Evolutionary conservation across 2,329 filamentous ascomycete genomes (phyloP).

Genomic region (Gnomoniopsis sp.): DNA sequence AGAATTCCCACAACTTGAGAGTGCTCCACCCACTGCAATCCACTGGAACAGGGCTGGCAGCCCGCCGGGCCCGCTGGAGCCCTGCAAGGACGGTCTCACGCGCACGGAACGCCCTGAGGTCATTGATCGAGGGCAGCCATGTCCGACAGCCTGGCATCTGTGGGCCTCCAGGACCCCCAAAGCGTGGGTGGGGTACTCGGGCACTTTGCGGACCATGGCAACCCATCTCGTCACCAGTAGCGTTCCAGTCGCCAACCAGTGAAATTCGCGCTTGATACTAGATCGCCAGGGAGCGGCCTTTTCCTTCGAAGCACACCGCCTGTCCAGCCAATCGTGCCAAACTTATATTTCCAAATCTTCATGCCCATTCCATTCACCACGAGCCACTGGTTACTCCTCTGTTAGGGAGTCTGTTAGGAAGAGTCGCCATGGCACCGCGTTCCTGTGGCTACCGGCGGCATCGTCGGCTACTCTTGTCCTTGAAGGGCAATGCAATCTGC

Average conservation of each 20-base stretch:
- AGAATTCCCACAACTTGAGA: not conserved
- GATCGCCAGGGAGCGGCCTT: conserved; percentile 7
- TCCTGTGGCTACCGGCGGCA: not conserved
- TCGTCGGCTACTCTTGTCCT: not conserved
- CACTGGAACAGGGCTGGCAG: not conserved
- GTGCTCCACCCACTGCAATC: not conserved
- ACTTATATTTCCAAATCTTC: not conserved
- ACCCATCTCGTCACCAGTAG: conserved; percentile 7
- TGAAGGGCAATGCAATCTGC: not conserved
- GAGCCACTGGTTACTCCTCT: not conserved
- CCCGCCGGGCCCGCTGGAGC: not conserved
- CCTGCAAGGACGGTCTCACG: not conserved
- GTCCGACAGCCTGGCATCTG: not conserved
- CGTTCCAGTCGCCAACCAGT: conserved; percentile 1
- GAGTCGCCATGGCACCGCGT: not conserved
- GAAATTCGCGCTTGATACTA: conserved; percentile 11
- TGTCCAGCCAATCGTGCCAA: conserved; percentile 16
- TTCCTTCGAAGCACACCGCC: conserved; percentile 15
- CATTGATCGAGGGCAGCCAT: conserved; percentile 4
- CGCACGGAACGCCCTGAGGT: conserved; percentile 14
- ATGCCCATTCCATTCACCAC: not conserved
- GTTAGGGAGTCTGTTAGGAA: not conserved
- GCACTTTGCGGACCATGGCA: conserved; percentile 4
- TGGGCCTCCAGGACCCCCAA: not conserved
- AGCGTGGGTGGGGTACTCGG: not conserved